Evolutionary conservation across 352 stramenopile species (phyloP).

Genomic region (Plasmopara muralis): DNA sequence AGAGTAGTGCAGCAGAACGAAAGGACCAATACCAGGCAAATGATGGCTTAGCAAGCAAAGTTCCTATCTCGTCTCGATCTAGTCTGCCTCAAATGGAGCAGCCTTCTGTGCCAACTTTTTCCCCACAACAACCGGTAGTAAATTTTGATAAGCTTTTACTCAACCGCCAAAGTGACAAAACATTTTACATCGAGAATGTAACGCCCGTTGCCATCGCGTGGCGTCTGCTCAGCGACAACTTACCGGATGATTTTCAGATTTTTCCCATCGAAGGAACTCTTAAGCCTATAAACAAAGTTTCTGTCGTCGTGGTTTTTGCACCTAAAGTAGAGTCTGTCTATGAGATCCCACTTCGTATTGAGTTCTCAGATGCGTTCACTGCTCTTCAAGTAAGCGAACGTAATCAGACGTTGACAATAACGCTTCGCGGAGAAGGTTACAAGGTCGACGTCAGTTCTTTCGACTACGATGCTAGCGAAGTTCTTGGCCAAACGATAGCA

Average conservation of each 20-base stretch:
- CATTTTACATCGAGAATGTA: constrained; percentile 84
- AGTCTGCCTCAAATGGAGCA: constrained; percentile 9
- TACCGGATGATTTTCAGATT: constrained; percentile 63
- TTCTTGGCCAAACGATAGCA: constrained; percentile 4
- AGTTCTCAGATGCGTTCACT: constrained; percentile 81
- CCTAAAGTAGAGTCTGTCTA: constrained; percentile 67
- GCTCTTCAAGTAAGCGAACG: constrained; percentile 40
- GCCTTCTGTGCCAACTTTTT: not conserved
- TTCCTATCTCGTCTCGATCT: constrained; percentile 17
- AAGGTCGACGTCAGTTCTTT: constrained; percentile 87
- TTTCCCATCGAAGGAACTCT: constrained; percentile 69
- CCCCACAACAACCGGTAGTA: constrained; percentile 30
- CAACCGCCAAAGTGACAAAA: constrained; percentile 78
- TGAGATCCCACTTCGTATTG: constrained; percentile 46
- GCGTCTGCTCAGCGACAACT: constrained; percentile 28
- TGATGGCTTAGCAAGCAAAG: constrained; percentile 8
- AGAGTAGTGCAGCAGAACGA: constrained; percentile 42
- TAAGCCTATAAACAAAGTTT: constrained; percentile 53
- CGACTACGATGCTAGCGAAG: constrained; percentile 28
- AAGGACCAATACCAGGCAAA: constrained; percentile 13
- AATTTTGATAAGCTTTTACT: constrained; percentile 92
- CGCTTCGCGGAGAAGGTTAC: constrained; percentile 83
- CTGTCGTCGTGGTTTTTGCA: constrained; percentile 65
- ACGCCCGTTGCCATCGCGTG: constrained; percentile 73
- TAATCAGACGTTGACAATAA: constrained; percentile 26